Percentiles rank a stretch among this genome's conserved stretches.
Evolutionary conservation across 176 grass and related monocot genomes (phyloP).

Genomic region (Carex littledalei): DNA sequence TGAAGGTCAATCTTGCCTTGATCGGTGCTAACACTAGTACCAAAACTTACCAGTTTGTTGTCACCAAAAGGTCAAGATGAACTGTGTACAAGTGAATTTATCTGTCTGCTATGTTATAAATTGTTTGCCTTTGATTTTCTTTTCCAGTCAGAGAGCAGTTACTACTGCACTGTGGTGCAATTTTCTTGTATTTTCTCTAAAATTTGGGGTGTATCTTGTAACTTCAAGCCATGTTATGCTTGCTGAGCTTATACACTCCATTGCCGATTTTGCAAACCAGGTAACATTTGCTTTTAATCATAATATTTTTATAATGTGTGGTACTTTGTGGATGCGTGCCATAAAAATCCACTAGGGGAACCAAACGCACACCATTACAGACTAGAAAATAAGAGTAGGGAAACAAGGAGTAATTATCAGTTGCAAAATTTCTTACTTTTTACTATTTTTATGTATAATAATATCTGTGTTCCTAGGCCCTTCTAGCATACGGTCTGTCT

Average conservation of each 20-base stretch:
- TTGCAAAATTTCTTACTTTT: no score
- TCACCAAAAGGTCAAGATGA: not conserved
- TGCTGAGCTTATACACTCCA: constrained; percentile 82
- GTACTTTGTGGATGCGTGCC: no score
- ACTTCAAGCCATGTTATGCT: constrained; percentile 99
- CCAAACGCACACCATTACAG: not conserved
- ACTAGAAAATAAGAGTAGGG: not conserved
- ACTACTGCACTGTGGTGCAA: constrained; percentile 89
- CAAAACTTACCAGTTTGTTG: not conserved
- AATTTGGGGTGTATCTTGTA: constrained; percentile 89
- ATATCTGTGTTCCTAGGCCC: constrained; percentile 45
- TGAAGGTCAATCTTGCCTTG: not conserved
- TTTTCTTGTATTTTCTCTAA: constrained; percentile 96
- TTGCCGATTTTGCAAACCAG: constrained; percentile 94
- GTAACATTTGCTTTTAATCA: constrained; percentile 28
- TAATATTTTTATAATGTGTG: not conserved
- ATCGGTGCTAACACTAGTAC: not conserved
- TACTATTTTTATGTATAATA: constrained; percentile 13
- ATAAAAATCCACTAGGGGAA: not conserved
- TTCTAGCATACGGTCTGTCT: constrained; percentile 93
- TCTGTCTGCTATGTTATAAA: constrained; percentile 22
- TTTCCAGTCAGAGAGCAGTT: constrained; percentile 84
- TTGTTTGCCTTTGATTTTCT: not conserved
- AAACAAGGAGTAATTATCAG: not conserved
- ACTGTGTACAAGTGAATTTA: not conserved